Percentiles rank a stretch among this genome's conserved stretches.
phyloP scores from a whole-genome alignment of 106 monocot species.

The Iris macrosiphon region DNA sequence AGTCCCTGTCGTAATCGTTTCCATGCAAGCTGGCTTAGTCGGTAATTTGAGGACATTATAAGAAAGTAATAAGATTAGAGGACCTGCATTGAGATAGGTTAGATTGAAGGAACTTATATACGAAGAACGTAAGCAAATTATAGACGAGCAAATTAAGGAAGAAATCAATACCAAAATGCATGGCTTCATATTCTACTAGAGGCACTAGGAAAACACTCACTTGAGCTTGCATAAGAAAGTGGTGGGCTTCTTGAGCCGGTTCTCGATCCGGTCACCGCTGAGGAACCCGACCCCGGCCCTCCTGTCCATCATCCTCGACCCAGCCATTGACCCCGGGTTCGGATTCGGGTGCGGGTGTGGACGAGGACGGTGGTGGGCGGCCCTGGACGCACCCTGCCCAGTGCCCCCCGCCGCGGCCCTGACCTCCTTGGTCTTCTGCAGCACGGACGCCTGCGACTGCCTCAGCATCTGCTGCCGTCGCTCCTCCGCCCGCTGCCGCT shows the following conservation, averaged over 20 bases:
- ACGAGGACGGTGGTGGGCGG: slow-evolving; percentile 11
- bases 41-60: too few species aligned
- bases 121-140: too few species aligned
- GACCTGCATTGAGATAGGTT: too few species aligned
- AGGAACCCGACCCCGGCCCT: slow-evolving; percentile 32
- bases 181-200: background rate
- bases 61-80: too few species aligned
- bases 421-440: slow-evolving; percentile 62
- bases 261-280: slow-evolving; percentile 65
- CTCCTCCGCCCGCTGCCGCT: slow-evolving; percentile 81
- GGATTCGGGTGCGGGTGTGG: too few species aligned
- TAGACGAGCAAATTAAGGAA: too few species aligned
- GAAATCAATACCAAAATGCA: too few species aligned
- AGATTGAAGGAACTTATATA: too few species aligned
- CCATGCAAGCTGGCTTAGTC: too few species aligned
- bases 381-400: slow-evolving; percentile 11
- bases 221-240: slow-evolving; percentile 95
- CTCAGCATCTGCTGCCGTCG: slow-evolving; percentile 57
- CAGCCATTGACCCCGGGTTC: slow-evolving; percentile 46
- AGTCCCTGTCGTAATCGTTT: too few species aligned
- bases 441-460: slow-evolving; percentile 66
- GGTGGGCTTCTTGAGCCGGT: slow-evolving; percentile 86
- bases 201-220: slow-evolving; percentile 27
- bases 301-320: slow-evolving; percentile 41
- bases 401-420: slow-evolving; percentile 7